Evolutionary conservation across 1,284 basidiomycete genomes (phyloP).

Genomic region (Sparassis latifolia): DNA sequence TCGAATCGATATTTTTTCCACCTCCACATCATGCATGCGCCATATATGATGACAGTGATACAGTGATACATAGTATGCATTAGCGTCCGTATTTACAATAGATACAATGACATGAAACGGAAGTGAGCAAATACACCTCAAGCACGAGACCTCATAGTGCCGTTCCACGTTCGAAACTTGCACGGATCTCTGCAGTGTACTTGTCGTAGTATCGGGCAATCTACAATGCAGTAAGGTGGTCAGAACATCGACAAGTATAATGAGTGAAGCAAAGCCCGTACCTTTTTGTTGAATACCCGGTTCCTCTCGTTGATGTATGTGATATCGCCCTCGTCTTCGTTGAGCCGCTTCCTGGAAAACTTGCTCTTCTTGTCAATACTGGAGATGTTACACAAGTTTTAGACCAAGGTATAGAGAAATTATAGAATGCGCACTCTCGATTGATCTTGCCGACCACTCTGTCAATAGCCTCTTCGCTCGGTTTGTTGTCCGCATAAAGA

Average conservation of each 20-base stretch:
- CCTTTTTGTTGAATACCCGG: conserved; percentile 98
- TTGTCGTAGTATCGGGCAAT: conserved; percentile 97
- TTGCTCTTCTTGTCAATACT: conserved; percentile 86
- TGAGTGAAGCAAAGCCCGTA: conserved; percentile 21
- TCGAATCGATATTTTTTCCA: too few relatives aligned
- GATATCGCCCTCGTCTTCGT: conserved; percentile 92
- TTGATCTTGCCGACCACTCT: conserved; percentile 90
- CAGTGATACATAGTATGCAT: too few relatives aligned
- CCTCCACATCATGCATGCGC: too few relatives aligned
- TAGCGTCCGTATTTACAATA: too few relatives aligned
- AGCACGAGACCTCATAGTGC: conserved; percentile 48
- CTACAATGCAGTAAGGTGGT: conserved; percentile 28
- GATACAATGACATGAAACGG: too few relatives aligned
- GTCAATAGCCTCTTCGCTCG: conserved; percentile 92
- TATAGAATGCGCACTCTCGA: conserved; percentile 66
- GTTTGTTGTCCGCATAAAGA: conserved; percentile 91
- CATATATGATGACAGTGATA: too few relatives aligned
- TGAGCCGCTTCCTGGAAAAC: conserved; percentile 80
- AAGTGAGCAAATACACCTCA: too few relatives aligned
- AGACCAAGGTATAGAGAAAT: neutral
- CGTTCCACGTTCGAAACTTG: conserved; percentile 93
- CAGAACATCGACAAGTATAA: neutral
- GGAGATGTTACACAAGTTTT: conserved; percentile 3
- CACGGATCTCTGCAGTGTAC: conserved; percentile 91
- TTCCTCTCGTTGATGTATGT: conserved; percentile 99